phyloP scores from a whole-genome alignment of 768 basidiomycete species.

The Psilocybe cubensis region DNA sequence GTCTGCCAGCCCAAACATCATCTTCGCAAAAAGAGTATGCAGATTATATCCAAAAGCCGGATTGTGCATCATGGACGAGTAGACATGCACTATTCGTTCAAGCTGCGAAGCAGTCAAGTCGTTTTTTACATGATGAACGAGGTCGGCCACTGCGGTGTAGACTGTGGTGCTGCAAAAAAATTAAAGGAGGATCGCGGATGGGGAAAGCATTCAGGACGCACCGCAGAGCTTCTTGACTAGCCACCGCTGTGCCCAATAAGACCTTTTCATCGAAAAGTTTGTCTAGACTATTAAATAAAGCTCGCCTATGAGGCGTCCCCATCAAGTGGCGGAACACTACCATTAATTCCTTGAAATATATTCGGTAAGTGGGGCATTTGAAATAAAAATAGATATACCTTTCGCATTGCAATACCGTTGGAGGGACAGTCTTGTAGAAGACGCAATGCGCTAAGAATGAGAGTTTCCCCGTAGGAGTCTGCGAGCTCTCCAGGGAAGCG shows the following conservation, averaged over 20 bases:
- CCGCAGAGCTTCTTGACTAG: slow-evolving; percentile 86
- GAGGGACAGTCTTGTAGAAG: slow-evolving; percentile 93
- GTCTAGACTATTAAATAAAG: slow-evolving; percentile 82
- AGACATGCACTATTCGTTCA: slow-evolving; percentile 77
- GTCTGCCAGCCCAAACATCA: slow-evolving; percentile 90
- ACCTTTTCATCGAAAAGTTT: slow-evolving; percentile 91
- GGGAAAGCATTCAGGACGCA: slow-evolving; percentile 30
- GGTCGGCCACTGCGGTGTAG: slow-evolving; percentile 89
- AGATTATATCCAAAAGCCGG: slow-evolving; percentile 77
- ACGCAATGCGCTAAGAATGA: slow-evolving; percentile 82
- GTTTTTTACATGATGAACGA: slow-evolving; percentile 87
- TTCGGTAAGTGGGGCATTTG: slow-evolving; percentile 4
- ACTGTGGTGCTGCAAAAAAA: slow-evolving; percentile 63
- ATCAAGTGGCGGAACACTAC: slow-evolving; percentile 92
- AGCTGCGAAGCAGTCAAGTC: slow-evolving; percentile 82
- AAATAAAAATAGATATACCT: slow-evolving; percentile 46
- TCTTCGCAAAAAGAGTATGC: slow-evolving; percentile 90
- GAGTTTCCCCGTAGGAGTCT: slow-evolving; percentile 76
- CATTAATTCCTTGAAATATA: slow-evolving; percentile 73
- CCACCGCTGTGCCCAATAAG: slow-evolving; percentile 81
- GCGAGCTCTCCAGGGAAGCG: slow-evolving; percentile 62
- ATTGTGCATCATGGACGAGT: slow-evolving; percentile 89
- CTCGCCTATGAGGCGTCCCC: slow-evolving; percentile 74
- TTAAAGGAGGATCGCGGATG: not conserved
- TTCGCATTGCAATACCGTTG: slow-evolving; percentile 80